These are phyloP conservation scores for Saccharomycopsis amapae DNA, from an alignment of 805 yeast species.

Conservation along the genomic window DNA sequence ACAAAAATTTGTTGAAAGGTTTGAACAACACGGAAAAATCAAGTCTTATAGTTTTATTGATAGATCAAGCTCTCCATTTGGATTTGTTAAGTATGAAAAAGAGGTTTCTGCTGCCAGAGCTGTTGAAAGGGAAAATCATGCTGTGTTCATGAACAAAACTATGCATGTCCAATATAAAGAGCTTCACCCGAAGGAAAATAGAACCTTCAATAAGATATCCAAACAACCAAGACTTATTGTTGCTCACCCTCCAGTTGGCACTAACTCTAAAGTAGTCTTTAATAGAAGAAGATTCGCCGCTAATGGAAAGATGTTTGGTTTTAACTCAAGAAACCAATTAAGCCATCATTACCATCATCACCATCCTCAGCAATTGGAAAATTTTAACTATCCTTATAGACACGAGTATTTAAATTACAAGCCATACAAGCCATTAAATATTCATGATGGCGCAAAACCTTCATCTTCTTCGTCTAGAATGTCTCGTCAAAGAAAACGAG, in stretches of 20 bases:
- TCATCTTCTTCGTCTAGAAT: no score
- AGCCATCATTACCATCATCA: no score
- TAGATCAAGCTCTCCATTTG: constrained; percentile 51
- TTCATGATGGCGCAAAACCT: no score
- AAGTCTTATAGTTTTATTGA: constrained; percentile 47
- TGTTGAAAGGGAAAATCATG: constrained; percentile 77
- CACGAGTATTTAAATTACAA: no score
- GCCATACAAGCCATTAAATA: no score
- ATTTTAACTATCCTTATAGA: no score
- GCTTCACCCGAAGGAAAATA: constrained; percentile 34
- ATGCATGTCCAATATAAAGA: constrained; percentile 84
- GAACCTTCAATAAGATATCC: constrained; percentile 8
- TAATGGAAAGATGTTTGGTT: no score
- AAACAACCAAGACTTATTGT: constrained; percentile 11
- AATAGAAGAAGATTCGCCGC: constrained; percentile 1
- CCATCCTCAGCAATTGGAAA: no score
- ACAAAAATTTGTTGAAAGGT: constrained; percentile 49
- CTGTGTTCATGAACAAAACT: constrained; percentile 62
- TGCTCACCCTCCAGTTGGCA: constrained; percentile 15
- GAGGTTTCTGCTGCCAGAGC: constrained; percentile 81
- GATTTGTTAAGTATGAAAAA: constrained; percentile 58
- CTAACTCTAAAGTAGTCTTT: neutral
- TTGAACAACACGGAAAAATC: constrained; percentile 61
- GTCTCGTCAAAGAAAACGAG: no score
- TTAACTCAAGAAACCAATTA: no score